Conservation (phyloP, 768 basidiomycete genomes). For the Cubamyces sp. region DNA sequence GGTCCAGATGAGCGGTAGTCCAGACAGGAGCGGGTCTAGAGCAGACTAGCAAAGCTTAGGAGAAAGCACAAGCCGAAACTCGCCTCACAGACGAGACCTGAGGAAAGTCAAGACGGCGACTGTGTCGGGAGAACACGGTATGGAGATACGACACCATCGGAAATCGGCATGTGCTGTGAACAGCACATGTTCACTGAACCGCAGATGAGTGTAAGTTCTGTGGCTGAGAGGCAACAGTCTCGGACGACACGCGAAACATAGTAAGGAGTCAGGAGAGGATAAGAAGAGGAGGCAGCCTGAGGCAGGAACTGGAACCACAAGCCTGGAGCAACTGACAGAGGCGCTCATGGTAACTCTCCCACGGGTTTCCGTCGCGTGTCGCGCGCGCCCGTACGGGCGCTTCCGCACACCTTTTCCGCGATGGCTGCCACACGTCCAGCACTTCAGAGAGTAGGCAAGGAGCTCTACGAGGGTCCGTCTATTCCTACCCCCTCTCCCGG, state of each 20-base stretch:
- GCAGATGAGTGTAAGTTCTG: too few species aligned
- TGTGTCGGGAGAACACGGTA: neutral
- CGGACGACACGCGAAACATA: too few species aligned
- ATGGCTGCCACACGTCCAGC: conserved; percentile 16
- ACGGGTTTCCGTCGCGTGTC: neutral
- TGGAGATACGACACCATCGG: neutral
- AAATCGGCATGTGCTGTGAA: neutral
- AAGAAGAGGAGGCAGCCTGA: too few species aligned
- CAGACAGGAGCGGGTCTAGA: conserved; percentile 1
- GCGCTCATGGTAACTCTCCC: neutral
- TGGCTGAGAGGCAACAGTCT: too few species aligned
- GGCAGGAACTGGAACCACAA: too few species aligned
- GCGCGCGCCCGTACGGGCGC: neutral
- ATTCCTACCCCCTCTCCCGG: neutral
- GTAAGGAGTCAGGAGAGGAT: too few species aligned
- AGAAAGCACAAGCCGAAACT: neutral
- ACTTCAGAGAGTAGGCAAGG: neutral
- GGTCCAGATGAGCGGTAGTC: neutral
- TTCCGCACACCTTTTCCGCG: neutral
- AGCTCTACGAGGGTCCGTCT: neutral
- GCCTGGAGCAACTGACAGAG: too few species aligned
- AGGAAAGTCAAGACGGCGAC: neutral
- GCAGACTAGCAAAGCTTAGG: neutral
- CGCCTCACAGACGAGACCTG: neutral
- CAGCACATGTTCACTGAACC: too few species aligned